These are phyloP conservation scores for Aspergillus caelatus DNA, from an alignment of 2,329 filamentous ascomycete species.

Conservation along the genomic window DNA sequence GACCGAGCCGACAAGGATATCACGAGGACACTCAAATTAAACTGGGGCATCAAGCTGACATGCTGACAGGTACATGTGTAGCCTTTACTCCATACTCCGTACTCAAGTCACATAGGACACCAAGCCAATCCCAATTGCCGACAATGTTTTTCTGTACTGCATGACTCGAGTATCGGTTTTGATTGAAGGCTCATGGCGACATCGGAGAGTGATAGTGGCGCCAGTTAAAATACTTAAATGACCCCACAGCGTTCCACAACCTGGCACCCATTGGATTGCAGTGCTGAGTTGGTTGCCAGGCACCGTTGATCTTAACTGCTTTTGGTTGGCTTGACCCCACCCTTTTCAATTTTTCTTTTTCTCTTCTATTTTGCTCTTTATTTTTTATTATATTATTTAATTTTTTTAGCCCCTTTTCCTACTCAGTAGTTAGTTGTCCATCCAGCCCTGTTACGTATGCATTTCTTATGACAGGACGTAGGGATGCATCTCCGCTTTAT, in stretches of 20 bases:
- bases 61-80: no score
- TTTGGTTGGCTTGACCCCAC: not conserved
- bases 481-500: no score
- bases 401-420: not conserved
- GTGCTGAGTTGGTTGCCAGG: not conserved
- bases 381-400: not conserved
- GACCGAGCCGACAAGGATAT: not conserved
- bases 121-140: not conserved
- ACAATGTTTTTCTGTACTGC: not conserved
- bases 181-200: not conserved
- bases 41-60: not conserved
- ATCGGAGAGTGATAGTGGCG: not conserved
- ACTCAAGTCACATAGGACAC: not conserved
- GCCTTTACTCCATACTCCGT: no score
- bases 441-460: no score
- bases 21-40: no score
- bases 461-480: not conserved
- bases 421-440: not conserved
- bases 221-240: not conserved
- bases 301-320: not conserved
- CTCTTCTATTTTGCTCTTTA: not conserved
- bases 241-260: not conserved
- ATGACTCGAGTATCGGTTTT: no score
- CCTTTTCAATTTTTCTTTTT: not conserved
- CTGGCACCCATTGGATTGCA: not conserved